Percentiles rank a stretch among this genome's conserved stretches.
Conservation (phyloP, 768 basidiomycete species). For the Rhodosporidiobolus sp. region DNA sequence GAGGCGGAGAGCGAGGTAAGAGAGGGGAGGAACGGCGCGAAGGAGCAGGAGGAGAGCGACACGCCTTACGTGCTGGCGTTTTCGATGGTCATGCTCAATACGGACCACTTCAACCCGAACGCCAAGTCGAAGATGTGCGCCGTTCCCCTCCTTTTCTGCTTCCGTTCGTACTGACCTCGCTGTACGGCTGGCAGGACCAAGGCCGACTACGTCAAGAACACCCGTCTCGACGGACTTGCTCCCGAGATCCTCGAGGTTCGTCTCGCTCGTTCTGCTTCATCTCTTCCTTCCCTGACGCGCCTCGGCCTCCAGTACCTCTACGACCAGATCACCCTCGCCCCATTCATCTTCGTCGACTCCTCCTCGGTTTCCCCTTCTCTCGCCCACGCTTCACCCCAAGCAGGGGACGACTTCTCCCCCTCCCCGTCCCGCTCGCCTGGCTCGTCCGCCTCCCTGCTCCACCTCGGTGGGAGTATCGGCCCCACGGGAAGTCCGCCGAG, state of each 20-base stretch:
- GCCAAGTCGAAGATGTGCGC: conserved; percentile 88
- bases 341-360: conserved; percentile 95
- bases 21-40: not conserved
- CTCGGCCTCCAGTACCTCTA: conserved; percentile 69
- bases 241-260: conserved; percentile 81
- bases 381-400: conserved; percentile 43
- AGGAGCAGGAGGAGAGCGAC: conserved; percentile 54
- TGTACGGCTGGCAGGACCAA: conserved; percentile 57
- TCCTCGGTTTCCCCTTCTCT: conserved; percentile 47
- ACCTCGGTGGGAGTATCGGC: conserved; percentile 15
- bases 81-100: conserved; percentile 94
- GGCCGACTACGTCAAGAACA: conserved; percentile 88
- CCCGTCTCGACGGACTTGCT: conserved; percentile 75
- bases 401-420: conserved; percentile 53
- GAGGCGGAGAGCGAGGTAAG: conserved; percentile 50
- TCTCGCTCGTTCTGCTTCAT: not conserved
- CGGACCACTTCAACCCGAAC: conserved; percentile 95
- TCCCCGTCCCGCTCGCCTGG: too few species aligned
- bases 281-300: not conserved
- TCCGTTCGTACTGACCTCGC: not conserved
- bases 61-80: conserved; percentile 88
- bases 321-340: conserved; percentile 93
- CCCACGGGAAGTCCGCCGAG: not conserved
- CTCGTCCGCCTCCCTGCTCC: conserved; percentile 11
- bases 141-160: too few species aligned